A percentile compares a stretch with the other conserved stretches of the same genome.
Conservation (phyloP, 164 flowering plant genomes). For the Annona cherimola region DNA sequence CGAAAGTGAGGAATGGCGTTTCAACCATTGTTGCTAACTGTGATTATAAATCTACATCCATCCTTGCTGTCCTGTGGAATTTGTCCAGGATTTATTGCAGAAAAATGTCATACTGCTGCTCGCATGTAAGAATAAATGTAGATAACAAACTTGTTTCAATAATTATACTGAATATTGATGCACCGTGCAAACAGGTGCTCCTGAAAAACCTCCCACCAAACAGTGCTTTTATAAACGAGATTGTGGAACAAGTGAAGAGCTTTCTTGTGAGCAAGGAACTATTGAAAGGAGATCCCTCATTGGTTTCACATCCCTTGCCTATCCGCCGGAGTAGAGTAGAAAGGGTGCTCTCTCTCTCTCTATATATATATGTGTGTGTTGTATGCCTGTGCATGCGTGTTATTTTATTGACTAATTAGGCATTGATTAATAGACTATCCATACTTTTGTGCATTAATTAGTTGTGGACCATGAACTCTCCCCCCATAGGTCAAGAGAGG, state of each 20-base stretch:
- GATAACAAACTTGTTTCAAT: too few species aligned
- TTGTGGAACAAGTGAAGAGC: conserved; percentile 70
- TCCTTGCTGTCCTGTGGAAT: too few species aligned
- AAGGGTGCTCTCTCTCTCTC: conserved; percentile 14
- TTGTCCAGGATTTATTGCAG: too few species aligned
- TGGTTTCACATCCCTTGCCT: conserved; percentile 7
- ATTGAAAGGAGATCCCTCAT: conserved; percentile 32
- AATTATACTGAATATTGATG: not conserved
- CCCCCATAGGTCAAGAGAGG: too few species aligned
- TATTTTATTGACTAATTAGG: not conserved
- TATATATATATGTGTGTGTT: not conserved
- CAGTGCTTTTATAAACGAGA: conserved; percentile 77
- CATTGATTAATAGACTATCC: not conserved
- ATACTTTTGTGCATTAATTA: not conserved
- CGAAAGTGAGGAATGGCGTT: too few species aligned
- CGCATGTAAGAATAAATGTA: too few species aligned
- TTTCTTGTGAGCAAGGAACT: conserved; percentile 74
- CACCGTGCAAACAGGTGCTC: conserved; percentile 45
- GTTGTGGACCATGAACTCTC: not conserved
- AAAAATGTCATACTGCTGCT: too few species aligned
- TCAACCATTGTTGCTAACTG: too few species aligned
- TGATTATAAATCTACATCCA: too few species aligned
- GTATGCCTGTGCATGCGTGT: not conserved
- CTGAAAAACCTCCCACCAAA: conserved; percentile 93
- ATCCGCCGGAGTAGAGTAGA: conserved; percentile 25